Evolutionary conservation across 2,329 filamentous ascomycete genomes (phyloP), one percentile per base, ranked within the genome.

Genomic region (Colletotrichum filicis): DNA sequence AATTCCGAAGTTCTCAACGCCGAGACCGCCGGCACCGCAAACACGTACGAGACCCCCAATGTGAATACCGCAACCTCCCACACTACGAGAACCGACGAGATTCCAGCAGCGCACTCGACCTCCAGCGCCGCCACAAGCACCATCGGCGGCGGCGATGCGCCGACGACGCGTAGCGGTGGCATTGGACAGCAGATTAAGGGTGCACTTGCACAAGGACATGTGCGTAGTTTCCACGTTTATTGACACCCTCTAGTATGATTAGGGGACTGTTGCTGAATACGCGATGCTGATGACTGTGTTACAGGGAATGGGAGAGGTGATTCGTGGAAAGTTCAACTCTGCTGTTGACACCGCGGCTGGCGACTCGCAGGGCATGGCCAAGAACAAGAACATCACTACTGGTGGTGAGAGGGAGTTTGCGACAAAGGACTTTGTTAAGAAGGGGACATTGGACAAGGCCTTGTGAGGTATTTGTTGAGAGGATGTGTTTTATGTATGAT

Each of bases 291-390:
- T 12, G 16, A 5, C 6, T 3, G 28, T 9, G 61, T 37, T 1
- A 1, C 1, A 75, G 74, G 74, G 74, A 3, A 66, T 74, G 26
- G 74, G 74, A 12, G 74, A 75, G 24, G 68, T 74, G 3, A 28
- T 72, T 24, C 73, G 74, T 22, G 74, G 74, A 71, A 80, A 82
- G 62, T 82, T 82, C 75, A 81, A 82, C 76, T 82, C 81, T 57
- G 72, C 80, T 49, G 74, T 75, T 8, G 80, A 80, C 24, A 81
- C 79, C 7, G 74, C 81, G 57, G 65, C 73, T 0, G 72, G 72
- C 60, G 84, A 83, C 72, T 79, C 80, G 74, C 75, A 79, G 5
- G 76, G 79, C 55, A 76, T 79, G 73, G 75, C 83, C 60, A 78
- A 80, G 76, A 79, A 83, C 77, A 83, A 80, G n/a, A 46, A 28